phyloP scores from a whole-genome alignment of 257 asterid genomes.

The Nicotiana obtusifolia region DNA sequence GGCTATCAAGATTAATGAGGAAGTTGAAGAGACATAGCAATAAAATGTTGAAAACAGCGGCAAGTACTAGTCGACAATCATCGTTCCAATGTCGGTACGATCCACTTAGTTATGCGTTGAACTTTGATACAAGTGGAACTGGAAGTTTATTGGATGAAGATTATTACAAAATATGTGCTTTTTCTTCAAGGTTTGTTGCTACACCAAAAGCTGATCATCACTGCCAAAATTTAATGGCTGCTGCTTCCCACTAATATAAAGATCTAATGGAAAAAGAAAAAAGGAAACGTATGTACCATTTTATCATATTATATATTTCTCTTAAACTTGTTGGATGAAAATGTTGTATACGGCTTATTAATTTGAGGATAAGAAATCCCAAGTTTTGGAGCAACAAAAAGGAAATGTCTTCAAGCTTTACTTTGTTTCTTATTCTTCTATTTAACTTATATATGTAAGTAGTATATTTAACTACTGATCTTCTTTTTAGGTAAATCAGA shows the following conservation, averaged over 20 bases:
- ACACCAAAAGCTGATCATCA: constrained; percentile 1
- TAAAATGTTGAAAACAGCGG: constrained; percentile 23
- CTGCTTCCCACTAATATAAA: constrained; percentile 23
- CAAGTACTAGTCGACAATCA: constrained; percentile 28
- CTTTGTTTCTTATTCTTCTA: too few species aligned
- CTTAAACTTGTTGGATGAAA: background rate
- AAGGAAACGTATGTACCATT: background rate
- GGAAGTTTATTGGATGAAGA: constrained; percentile 51
- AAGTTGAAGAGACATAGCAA: constrained; percentile 50
- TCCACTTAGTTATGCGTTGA: constrained; percentile 65
- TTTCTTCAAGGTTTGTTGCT: constrained; percentile 72
- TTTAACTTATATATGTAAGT: too few species aligned
- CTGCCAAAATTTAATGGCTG: constrained; percentile 23
- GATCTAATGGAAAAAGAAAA: background rate
- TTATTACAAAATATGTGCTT: constrained; percentile 54
- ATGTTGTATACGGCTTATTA: background rate
- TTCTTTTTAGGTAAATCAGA: background rate
- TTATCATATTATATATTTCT: background rate
- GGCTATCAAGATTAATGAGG: constrained; percentile 43
- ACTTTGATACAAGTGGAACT: constrained; percentile 46
- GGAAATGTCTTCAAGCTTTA: too few species aligned
- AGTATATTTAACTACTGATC: background rate
- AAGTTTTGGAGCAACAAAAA: background rate
- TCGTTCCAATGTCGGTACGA: constrained; percentile 63
- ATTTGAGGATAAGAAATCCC: background rate